Percentiles rank a stretch among this genome's conserved stretches.
phyloP scores from a whole-genome alignment of 345 rosid species.

The Populus euphratica region DNA sequence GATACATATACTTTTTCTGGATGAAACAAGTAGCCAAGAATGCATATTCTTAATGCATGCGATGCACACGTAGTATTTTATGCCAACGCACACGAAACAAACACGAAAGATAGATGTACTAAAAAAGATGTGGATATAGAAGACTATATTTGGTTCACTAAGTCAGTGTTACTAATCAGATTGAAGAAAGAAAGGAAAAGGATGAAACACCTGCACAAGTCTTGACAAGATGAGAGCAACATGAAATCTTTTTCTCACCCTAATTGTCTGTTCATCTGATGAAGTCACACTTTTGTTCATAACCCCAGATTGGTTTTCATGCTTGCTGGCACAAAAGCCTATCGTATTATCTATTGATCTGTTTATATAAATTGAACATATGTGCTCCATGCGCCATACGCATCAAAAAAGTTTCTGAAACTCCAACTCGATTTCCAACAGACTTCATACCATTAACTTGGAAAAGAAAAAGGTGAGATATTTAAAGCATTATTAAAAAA shows the following conservation, averaged over 20 bases:
- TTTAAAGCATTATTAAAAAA: neutral
- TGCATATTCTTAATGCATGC: neutral
- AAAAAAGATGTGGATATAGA: neutral
- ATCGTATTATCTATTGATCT: conserved; percentile 39
- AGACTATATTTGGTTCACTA: neutral
- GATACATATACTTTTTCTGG: neutral
- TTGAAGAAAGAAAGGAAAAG: conserved; percentile 2
- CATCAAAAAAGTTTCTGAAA: conserved; percentile 89
- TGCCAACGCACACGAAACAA: neutral
- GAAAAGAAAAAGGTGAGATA: conserved; percentile 1
- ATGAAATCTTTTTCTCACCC: conserved; percentile 91
- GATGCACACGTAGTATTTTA: neutral
- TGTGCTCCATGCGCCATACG: conserved; percentile 99
- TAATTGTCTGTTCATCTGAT: conserved; percentile 68
- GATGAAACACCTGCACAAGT: conserved; percentile 70
- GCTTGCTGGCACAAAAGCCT: conserved; percentile 39
- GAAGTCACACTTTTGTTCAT: conserved; percentile 46
- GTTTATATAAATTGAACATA: conserved; percentile 32
- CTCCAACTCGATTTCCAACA: conserved; percentile 94
- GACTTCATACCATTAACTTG: conserved; percentile 47
- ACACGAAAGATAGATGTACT: neutral
- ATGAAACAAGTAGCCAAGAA: neutral
- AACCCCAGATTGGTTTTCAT: conserved; percentile 37
- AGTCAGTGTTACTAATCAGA: neutral
- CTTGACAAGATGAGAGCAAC: conserved; percentile 94